Base-by-base conservation (phyloP, 805 yeast genomes). In the Pichia cabralensis region DNA sequence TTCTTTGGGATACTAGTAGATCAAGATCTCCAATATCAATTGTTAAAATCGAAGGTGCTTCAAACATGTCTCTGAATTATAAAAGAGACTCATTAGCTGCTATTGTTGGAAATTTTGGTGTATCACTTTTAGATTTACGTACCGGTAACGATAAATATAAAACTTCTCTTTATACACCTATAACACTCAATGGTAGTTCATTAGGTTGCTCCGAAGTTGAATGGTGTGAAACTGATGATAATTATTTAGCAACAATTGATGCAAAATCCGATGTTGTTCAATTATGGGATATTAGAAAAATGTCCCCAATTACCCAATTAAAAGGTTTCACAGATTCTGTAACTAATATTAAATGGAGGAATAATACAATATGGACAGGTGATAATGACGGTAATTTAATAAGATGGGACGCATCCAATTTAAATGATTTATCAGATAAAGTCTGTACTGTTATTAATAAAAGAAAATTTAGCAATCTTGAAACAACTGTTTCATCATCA, bases 211-310 rank as follows among this genome's bases (percentile, higher is more conserved):
- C 65, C 31, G 36, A 58, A 14, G 70, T 76, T 31, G 67, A 65
- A 45, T 83, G 92, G 94, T 70, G 78, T 31, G 69, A 76, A 2
- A 48, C 57, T 13, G 68, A 80, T 52, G 69, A 75, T 21, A 68
- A 76, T 46, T 57, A 73, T 15, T 61, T 83, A 18, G 84, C 86
- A 3, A 71, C 85, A 3, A 72, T 76, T 6, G 80, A 76, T 44
- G 13, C 34, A 5, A 54, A 60, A 23, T 73, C 72, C 43, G 46
- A 45, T 26, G 72, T 71, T 4, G 55, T 70, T 3, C 68, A 77
- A 27, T 62, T 83, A 22, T 83, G 94, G 94, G 94, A 83, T 56
- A 71, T 80, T 29, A 64, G 94, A 42, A 69, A 65, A 45, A 56
- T 61, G 26, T 67, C 65, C 13, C 74, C 76, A 2, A 58, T 73